phyloP scores from a whole-genome alignment of 2,329 filamentous ascomycete species.

The Aspergillus niger region DNA sequence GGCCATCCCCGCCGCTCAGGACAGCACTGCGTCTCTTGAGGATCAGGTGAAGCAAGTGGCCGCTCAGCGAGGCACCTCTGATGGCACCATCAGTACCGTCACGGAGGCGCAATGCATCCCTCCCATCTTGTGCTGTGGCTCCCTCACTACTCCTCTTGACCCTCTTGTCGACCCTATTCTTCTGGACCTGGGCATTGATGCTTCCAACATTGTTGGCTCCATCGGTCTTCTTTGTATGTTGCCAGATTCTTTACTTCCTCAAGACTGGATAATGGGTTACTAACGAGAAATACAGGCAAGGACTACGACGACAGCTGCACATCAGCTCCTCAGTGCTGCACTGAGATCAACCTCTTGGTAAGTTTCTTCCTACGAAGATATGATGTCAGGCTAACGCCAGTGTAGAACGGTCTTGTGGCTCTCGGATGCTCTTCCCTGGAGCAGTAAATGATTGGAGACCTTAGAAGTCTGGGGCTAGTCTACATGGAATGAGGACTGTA shows the following conservation, averaged over 20 bases:
- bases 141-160: slow-evolving; percentile 33
- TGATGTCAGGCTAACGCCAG: slow-evolving; percentile 4
- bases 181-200: slow-evolving; percentile 24
- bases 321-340: slow-evolving; percentile 32
- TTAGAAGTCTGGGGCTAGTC: neutral
- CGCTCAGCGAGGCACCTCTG: slow-evolving; percentile 11
- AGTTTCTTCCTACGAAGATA: neutral
- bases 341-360: slow-evolving; percentile 34
- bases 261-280: neutral
- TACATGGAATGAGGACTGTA: neutral
- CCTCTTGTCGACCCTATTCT: slow-evolving; percentile 30
- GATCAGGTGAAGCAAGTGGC: slow-evolving; percentile 18
- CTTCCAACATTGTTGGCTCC: slow-evolving; percentile 29
- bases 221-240: slow-evolving; percentile 32
- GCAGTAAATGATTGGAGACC: neutral
- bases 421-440: slow-evolving; percentile 24
- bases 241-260: neutral
- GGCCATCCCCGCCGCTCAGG: slow-evolving; percentile 24
- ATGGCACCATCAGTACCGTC: slow-evolving; percentile 14
- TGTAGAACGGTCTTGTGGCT: slow-evolving; percentile 28
- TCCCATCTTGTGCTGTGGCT: slow-evolving; percentile 31
- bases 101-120: slow-evolving; percentile 20
- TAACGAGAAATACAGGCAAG: slow-evolving; percentile 23
- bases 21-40: slow-evolving; percentile 17
- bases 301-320: slow-evolving; percentile 25